Evolutionary conservation across 75 land plant genomes (phyloP), one percentile per base, ranked within the genome.

Genomic region (Pinus albicaulis): DNA sequence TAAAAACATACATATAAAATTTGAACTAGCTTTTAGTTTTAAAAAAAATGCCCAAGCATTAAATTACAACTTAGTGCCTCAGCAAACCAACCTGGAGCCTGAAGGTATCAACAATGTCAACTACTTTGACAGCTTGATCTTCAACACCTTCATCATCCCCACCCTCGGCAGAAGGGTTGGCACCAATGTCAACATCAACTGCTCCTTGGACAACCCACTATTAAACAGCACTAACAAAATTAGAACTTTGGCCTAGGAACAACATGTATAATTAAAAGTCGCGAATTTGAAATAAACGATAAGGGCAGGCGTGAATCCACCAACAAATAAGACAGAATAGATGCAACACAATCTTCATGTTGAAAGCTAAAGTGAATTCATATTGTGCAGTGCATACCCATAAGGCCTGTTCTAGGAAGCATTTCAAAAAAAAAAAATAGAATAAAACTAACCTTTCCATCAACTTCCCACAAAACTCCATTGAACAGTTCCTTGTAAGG

Each of bases 141-240:
- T 79, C 73, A 55, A 75, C 79, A 34, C 83, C 74, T 59, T 85
- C 85, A 25, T 88, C 89, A 15, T 78, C 76, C 15, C 82, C 82
- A 70, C 87, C 87, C 59, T 88, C 84, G 14, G 73, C 81, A 57
- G 82, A 88, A 15, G 88, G 85, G 59, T 88, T 88, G n/a, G 89
- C 89, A 57, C 89, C 87, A 74, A 82, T 88, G 74, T 80, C 81
- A 19, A 80, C 84, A 64, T 80, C 80, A 12, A 86, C 79, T 57
- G 81, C 86, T 22, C 89, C 89, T 79, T 79, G 62, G 23, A 85
- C 87, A 70, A 85, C 89, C 89, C 89, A 88, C 82, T 84, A 17
- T 59, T 59, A 20, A 20, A 59, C 7, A 5, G 8, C 61, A 5
- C 5, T 5, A 59, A 59, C n/a, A 20, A 20, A 48, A 2, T 48